Base-by-base conservation (phyloP, 2,329 filamentous ascomycete genomes). In the Acephala macrosclerotiorum region DNA sequence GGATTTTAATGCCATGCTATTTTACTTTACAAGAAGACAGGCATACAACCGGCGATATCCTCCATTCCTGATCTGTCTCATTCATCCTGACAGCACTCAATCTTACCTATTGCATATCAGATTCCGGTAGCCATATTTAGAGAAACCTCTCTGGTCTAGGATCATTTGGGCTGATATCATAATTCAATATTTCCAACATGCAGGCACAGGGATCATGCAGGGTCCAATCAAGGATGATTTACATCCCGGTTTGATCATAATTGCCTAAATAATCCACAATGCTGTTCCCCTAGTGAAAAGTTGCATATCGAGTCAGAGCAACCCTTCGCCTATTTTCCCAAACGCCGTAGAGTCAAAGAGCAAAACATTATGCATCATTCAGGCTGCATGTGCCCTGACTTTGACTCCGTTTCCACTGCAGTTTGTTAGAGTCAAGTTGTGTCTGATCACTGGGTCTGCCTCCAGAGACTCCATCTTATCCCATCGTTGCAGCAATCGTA, bases 401-500 rank as follows among this genome's bases (percentile, higher is more conserved):
- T 77, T 74, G 1, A 79, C 77, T 6, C 76, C 77, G 35, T 74
- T 76, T 36, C 72, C 77, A n/a, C 71, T 75, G 40, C 68, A 72
- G 58, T 70, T 71, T 2, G 72, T 76, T 18, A 73, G 51, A 16
- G 70, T 67, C n/a, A 75, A 35, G 22, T 72, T 72, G 45, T 74
- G 70, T 25, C 72, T 66, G 26, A 75, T 68, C 22, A 77, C 69
- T 16, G 71, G 68, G 53, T 75, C 72, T 38, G 69, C 71, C 26
- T 78, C 76, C 60, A 76, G 59, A 33, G 66, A 70, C 63, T 79
- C 76, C 45, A 79, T 75, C 49, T 61, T 66, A 18, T 76, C 74
- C 62, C 76, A 79, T 36, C 72, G 70, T 60, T 79, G 78, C 40
- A 78, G 64, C 18, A 80, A 63, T 16, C 78, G 71, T 3, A 77